These are phyloP conservation scores for Amoebophrya sp. DNA, from an alignment of 169 alveolate species.

Conservation along the genomic window DNA sequence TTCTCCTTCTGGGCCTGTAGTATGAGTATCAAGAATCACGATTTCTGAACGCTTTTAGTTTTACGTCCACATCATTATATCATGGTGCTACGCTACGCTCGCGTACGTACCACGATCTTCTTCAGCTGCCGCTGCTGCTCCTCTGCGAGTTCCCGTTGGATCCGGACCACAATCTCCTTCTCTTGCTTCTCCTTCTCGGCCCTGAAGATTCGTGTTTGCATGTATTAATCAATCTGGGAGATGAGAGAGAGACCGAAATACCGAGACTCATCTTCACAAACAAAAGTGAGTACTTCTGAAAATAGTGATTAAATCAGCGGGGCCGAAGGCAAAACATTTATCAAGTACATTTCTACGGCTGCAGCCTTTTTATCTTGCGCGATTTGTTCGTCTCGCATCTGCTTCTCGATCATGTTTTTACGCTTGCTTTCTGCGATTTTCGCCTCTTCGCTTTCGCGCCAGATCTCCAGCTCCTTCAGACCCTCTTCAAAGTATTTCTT, in stretches of 20 bases:
- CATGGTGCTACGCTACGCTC: too few relatives aligned
- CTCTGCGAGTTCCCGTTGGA: background rate
- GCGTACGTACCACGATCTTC: background rate
- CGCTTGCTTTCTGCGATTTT: background rate
- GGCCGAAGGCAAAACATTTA: too few relatives aligned
- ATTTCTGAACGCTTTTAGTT: too few relatives aligned
- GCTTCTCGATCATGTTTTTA: background rate
- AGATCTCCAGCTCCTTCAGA: background rate
- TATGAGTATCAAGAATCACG: too few relatives aligned
- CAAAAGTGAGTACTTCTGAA: too few relatives aligned
- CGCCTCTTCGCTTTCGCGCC: background rate
- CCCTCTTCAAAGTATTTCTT: background rate
- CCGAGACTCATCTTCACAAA: too few relatives aligned
- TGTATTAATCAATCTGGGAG: background rate
- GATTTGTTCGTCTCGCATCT: background rate
- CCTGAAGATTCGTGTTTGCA: background rate
- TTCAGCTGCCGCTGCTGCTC: background rate
- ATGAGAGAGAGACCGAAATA: too few relatives aligned
- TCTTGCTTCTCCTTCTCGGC: background rate
- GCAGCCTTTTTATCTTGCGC: too few relatives aligned
- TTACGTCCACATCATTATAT: too few relatives aligned
- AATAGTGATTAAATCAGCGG: too few relatives aligned
- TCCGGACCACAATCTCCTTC: background rate
- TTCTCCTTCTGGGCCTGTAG: background rate
- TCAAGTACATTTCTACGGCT: too few relatives aligned